Base-by-base conservation (phyloP, 2,329 filamentous ascomycete genomes). In the Ophiocordyceps sinensis region DNA sequence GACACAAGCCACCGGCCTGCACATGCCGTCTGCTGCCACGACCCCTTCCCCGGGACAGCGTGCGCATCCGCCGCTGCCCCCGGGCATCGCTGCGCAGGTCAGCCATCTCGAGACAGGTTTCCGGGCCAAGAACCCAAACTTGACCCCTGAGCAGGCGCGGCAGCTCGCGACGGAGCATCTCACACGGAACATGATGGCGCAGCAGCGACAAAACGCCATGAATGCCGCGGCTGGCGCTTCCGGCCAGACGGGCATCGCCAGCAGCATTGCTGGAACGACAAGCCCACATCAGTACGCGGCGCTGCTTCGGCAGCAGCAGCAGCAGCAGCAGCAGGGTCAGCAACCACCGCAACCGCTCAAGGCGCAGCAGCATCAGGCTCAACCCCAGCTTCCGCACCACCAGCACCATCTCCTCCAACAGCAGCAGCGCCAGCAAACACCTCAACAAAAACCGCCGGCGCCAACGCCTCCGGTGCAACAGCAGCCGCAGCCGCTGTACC, bases 231-330 rank as follows among this genome's bases (percentile, higher is more conserved):
- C 71, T 3, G 72, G 71, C 10, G 66, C 59, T 13, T 60, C 63
- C 5, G 63, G 63, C 8, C 67, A 72, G 46, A 58, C 68, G 13
- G 64, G 65, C 3, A 64, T 72, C 41, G 61, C 68, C 14, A 72
- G 67, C 39, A 65, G 67, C 15, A 63, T 71, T 38, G 58, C 64
- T 1, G 61, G 63, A 15, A 68, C 68, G 0, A 63, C 65, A 2
- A 73, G 69, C 43, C 73, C 73, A 26, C 72, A 77, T 34, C 73
- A 77, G 45, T 77, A 77, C 50, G 73, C 73, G 2, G 72, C 74
- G 42, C 59, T 77, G 29, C 64, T 77, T 9, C 60, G 73, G 36
- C 71, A 73, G 32, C 73, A 77, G 48, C 73, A 76, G 45, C 70
- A 74, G 45, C 62, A 65, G 26, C 59, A 50, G 45, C 53, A 45